Conservation (phyloP, 2,329 filamentous ascomycete genomes). For the Amylocarpus encephaloides region DNA sequence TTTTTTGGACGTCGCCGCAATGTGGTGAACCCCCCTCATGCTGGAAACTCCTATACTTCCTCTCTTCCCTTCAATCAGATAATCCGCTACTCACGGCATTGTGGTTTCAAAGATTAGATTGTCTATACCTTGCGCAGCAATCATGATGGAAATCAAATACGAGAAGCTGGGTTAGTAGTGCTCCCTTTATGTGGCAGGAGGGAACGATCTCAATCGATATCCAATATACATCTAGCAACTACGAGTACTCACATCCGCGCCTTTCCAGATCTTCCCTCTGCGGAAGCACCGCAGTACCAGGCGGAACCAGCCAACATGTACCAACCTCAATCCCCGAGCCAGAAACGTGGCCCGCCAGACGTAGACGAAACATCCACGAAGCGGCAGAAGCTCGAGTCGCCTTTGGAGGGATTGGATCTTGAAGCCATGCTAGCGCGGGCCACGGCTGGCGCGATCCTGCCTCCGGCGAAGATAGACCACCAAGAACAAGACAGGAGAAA, state of each 20-base stretch:
- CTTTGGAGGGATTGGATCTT: conserved; percentile 11
- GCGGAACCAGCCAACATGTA: background rate
- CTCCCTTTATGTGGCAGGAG: too few species aligned
- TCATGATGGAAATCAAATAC: too few species aligned
- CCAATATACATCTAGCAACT: background rate
- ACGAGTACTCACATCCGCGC: too few species aligned
- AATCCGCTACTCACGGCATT: too few species aligned
- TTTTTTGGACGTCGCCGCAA: background rate
- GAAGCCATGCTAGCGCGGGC: conserved; percentile 16
- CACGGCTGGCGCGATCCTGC: conserved; percentile 10
- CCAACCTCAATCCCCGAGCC: background rate
- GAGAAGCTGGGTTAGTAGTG: too few species aligned
- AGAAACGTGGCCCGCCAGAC: background rate
- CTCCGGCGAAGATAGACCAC: background rate
- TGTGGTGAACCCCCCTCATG: too few species aligned
- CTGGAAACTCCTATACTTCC: too few species aligned
- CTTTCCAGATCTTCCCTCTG: background rate
- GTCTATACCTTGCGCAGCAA: too few species aligned
- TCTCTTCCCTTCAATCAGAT: too few species aligned
- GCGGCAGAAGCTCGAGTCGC: conserved; percentile 12
- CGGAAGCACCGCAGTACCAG: background rate
- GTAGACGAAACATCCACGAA: conserved; percentile 5
- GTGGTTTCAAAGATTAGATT: too few species aligned
- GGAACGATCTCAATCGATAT: background rate
- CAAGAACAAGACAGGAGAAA: background rate